Base-by-base conservation (phyloP, 352 stramenopile genomes). In the Phytophthora lateralis region DNA sequence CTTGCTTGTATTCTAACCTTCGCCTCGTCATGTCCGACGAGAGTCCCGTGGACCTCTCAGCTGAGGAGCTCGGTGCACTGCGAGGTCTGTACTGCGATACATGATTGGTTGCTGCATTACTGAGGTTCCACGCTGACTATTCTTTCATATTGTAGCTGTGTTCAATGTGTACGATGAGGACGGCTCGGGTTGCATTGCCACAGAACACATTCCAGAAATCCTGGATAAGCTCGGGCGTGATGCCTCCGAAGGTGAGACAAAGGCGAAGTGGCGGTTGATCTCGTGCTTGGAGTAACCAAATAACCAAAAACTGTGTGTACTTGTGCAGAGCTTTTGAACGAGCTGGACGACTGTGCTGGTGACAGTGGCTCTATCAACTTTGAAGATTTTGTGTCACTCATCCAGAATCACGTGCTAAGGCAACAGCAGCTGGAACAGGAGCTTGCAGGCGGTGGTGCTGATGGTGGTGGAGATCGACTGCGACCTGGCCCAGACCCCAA, bases 401-500 rank as follows among this genome's bases (percentile, higher is more conserved):
- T 93, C 29, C 70, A 88, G 26, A 63, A 66, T 15, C 58, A 73
- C 24, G 54, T 73, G 20, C 14, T 70, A 41, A 55, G 63, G 15
- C 63, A 76, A 49, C 54, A 69, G 5, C 65, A 85, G 29, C 64
- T 80, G 34, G 60, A 78, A 8, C 71, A 78, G 20, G 77, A 85
- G 12, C 50, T 78, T 34, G 74, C 73, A 39, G 64, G 64, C 4
- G 64, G 64, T 9, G 60, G 35, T 12, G 38, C 44, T 18, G 63
- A 45, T 4, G 29, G 39, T 53, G 37, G 34, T 21, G 72, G 61
- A 18, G 80, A 85, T 61, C 62, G 71, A 18, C 78, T 88, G 24
- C 79, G 66, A 1, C 42, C 85, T n/a, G 85, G 80, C 0, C 78
- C 89, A 3, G 90, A 97, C 54, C 88, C 90, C 1, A 98, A 97